Conservation (phyloP, 1,284 basidiomycete genomes). For the Apiotrichum domesticum region DNA sequence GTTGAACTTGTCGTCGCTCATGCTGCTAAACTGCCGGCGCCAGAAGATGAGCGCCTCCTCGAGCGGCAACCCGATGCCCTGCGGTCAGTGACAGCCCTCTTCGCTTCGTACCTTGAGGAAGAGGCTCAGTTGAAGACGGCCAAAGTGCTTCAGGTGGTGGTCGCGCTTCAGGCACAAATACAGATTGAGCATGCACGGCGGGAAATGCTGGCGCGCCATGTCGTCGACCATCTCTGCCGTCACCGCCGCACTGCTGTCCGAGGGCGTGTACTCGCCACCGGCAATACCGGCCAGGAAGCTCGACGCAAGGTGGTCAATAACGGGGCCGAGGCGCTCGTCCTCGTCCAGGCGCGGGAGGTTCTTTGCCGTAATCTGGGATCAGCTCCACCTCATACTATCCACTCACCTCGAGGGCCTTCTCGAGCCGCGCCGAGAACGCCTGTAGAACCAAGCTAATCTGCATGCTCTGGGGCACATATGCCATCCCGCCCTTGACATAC, state of each 20-base stretch:
- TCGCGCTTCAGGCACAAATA: constrained; percentile 73
- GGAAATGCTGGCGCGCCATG: constrained; percentile 82
- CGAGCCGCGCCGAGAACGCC: constrained; percentile 74
- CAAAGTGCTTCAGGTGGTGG: constrained; percentile 88
- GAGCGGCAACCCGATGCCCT: constrained; percentile 88
- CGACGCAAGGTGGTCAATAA: constrained; percentile 87
- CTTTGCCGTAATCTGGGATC: constrained; percentile 68
- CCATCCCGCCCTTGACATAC: constrained; percentile 73
- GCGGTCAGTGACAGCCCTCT: constrained; percentile 9
- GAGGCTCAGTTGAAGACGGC: constrained; percentile 82
- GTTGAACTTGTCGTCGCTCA: constrained; percentile 93
- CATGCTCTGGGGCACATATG: constrained; percentile 78
- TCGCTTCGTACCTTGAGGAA: constrained; percentile 74
- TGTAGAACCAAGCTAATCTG: constrained; percentile 84
- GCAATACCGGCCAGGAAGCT: constrained; percentile 86
- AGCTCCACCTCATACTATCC: background rate
- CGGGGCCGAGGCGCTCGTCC: constrained; percentile 83
- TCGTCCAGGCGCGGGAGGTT: constrained; percentile 90
- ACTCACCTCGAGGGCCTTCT: constrained; percentile 70
- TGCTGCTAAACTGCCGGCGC: constrained; percentile 73
- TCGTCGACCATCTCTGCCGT: constrained; percentile 93
- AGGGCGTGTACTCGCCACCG: constrained; percentile 43
- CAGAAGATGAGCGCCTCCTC: constrained; percentile 95
- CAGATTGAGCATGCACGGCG: constrained; percentile 89
- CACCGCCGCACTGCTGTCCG: constrained; percentile 54